Evolutionary conservation across 108 stramenopile species (phyloP).

Genomic region (Phaeodactylum tricornutum): DNA sequence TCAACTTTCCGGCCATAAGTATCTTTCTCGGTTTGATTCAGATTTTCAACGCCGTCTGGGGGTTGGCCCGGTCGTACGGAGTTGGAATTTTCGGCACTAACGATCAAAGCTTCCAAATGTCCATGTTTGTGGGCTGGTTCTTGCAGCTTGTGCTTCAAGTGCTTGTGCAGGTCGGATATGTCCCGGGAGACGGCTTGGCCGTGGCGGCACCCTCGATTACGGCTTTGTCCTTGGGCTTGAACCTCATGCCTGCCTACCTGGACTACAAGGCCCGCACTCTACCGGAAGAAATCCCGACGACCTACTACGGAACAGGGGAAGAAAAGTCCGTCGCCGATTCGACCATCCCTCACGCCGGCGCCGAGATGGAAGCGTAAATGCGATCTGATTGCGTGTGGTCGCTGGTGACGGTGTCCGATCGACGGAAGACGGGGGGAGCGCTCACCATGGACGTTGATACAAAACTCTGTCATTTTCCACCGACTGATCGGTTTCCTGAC

Average conservation of each 20-base stretch:
- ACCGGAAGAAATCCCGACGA: slow-evolving; percentile 7
- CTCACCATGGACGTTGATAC: too few species aligned
- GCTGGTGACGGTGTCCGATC: too few species aligned
- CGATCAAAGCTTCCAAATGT: slow-evolving; percentile 2
- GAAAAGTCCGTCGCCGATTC: too few species aligned
- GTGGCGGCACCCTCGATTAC: slow-evolving; percentile 1
- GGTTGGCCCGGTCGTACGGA: slow-evolving; percentile 7
- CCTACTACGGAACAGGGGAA: slow-evolving; percentile 18
- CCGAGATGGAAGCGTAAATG: too few species aligned
- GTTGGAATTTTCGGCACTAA: not conserved
- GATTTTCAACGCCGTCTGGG: slow-evolving; percentile 12
- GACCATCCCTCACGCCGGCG: too few species aligned
- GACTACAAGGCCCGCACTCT: slow-evolving; percentile 15
- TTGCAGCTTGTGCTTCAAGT: slow-evolving; percentile 2
- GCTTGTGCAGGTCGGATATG: slow-evolving; percentile 9
- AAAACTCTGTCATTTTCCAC: too few species aligned
- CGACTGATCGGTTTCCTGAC: too few species aligned
- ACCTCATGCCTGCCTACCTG: slow-evolving; percentile 21
- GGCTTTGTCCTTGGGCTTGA: slow-evolving; percentile 8
- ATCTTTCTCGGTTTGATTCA: slow-evolving; percentile 14
- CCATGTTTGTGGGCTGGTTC: slow-evolving; percentile 9
- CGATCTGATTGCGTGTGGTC: too few species aligned
- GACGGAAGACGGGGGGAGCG: too few species aligned
- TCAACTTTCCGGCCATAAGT: slow-evolving; percentile 13
- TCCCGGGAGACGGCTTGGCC: not conserved